Conservation (phyloP, 495 filamentous ascomycete genomes). For the Aspergillus diversus region DNA sequence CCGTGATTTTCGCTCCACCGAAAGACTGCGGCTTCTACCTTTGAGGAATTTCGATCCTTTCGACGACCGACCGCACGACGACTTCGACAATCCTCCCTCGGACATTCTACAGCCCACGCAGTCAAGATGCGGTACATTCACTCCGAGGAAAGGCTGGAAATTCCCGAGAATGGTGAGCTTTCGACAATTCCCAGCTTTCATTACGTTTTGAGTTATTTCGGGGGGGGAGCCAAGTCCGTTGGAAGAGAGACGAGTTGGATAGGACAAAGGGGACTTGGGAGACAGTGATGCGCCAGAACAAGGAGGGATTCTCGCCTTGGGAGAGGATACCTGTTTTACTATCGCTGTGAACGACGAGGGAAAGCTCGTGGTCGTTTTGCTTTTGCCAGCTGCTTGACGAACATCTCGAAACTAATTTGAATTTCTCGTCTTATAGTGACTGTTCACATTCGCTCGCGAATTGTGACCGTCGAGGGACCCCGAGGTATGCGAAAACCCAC, state of each 20-base stretch:
- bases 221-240: neutral
- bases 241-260: conserved; percentile 3
- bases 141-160: conserved; percentile 87
- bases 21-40: conserved; percentile 33
- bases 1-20: conserved; percentile 52
- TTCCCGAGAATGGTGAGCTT: conserved; percentile 93
- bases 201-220: conserved; percentile 8
- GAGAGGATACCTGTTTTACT: neutral
- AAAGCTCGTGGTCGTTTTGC: conserved; percentile 10
- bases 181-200: conserved; percentile 27
- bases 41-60: conserved; percentile 51
- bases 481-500: conserved; percentile 60
- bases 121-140: conserved; percentile 98
- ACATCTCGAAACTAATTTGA: conserved; percentile 31
- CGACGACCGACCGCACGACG: conserved; percentile 45
- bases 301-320: neutral
- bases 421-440: conserved; percentile 68
- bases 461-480: conserved; percentile 95
- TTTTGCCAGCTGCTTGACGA: conserved; percentile 4
- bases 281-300: conserved; percentile 11
- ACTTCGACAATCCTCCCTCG: conserved; percentile 55
- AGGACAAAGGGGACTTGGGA: neutral
- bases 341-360: neutral
- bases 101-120: conserved; percentile 51
- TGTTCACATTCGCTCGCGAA: conserved; percentile 91